Evolutionary conservation across 73 alveolate genomes (phyloP), one percentile per base, ranked within the genome.

Genomic region (Halteria grandinella): DNA sequence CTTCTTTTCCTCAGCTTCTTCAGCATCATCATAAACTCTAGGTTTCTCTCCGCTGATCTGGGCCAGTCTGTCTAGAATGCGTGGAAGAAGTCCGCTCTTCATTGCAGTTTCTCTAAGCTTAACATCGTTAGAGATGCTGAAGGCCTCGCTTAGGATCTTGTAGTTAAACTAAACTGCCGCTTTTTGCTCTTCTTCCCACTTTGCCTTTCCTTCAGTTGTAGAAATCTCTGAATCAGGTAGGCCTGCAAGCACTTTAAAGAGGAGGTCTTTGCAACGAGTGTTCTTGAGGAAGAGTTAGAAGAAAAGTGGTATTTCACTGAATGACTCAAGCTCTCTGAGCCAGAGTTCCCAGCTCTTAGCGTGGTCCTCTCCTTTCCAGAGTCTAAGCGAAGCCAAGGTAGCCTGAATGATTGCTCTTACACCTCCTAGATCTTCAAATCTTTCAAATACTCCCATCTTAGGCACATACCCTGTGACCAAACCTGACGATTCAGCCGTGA

Each of bases 201-300:
- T 70, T 37, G 86, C 64, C 15, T 54, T 20, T 20, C 52, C 80
- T 5, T 21, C 17, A 18, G 63, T 31, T 20, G 66, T 54, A n/a
- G 44, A 34, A 15, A 34, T 73, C 8, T 44, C 86, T 55, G 74
- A 17, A 60, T 88, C 95, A 44, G 91, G 89, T 4, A 23, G 25
- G 12, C 93, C 97, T 0, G 94, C 90, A 11, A 86, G 60, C 8
- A 90, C 78, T 40, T 90, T 63, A 64, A 90, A 79, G 43, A 90
- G 73, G 31, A 86, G 54, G 76, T 90, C 86, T 33, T 80, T 88
- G 45, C 86, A 53, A 45, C 29, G 40, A 34, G 85, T 29, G 52
- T 90, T 80, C 81, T 86, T 80, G 44, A 85, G 55, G 63, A 86
- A 86, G 37, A 64, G 74, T 20, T 87, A 54, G 60, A 86, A 86